Evolutionary conservation across 352 stramenopile species (phyloP).

Genomic region (Globisporangium megalacanthum): DNA sequence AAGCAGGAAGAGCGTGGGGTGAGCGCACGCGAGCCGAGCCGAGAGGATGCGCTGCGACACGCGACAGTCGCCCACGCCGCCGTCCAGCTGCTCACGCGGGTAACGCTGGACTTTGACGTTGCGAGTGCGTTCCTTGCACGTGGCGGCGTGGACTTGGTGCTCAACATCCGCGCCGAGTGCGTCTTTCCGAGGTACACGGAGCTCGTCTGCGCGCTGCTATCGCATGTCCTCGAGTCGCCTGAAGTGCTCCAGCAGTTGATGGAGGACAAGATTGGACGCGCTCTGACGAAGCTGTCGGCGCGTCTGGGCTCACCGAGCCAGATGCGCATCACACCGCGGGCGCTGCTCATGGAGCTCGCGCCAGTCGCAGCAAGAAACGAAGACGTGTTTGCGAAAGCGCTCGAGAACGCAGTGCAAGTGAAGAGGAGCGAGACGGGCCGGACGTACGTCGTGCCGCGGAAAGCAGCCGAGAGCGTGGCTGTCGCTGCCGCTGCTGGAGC

Average conservation of each 20-base stretch:
- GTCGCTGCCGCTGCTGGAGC: neutral
- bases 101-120: constrained; percentile 75
- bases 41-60: constrained; percentile 1
- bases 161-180: constrained; percentile 36
- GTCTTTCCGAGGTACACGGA: constrained; percentile 73
- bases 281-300: constrained; percentile 69
- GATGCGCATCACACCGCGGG: constrained; percentile 78
- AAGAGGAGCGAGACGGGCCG: constrained; percentile 80
- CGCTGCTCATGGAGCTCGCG: constrained; percentile 76
- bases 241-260: constrained; percentile 83
- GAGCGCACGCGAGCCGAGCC: neutral
- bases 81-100: constrained; percentile 59
- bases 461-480: neutral
- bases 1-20: neutral
- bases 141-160: constrained; percentile 51
- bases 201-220: constrained; percentile 60
- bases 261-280: constrained; percentile 79
- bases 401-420: constrained; percentile 61
- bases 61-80: constrained; percentile 51
- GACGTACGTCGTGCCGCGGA: constrained; percentile 62
- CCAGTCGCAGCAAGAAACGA: constrained; percentile 70
- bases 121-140: constrained; percentile 48
- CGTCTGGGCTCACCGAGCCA: constrained; percentile 62
- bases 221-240: constrained; percentile 73
- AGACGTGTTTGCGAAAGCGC: constrained; percentile 63